Conservation (phyloP, 1,139 yeast genomes). For the Pichia sp. region DNA sequence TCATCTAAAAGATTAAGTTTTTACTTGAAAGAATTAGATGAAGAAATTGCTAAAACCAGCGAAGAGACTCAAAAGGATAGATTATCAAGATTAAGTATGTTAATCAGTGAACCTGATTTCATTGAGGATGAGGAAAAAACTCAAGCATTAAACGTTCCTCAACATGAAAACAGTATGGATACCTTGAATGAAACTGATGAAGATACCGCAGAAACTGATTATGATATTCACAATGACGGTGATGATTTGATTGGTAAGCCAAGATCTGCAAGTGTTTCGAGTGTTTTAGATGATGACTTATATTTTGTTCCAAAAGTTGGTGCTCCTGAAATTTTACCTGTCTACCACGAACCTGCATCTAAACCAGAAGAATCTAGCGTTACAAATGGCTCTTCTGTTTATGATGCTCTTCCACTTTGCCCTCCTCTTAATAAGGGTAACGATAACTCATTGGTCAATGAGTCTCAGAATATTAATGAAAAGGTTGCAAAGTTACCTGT, state of each 20-base stretch:
- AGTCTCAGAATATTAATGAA: slow-evolving; percentile 22
- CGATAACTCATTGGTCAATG: slow-evolving; percentile 23
- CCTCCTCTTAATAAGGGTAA: slow-evolving; percentile 22
- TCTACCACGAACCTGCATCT: not conserved
- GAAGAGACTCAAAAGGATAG: slow-evolving; percentile 21
- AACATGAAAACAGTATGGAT: slow-evolving; percentile 9
- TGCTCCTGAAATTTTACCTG: not conserved
- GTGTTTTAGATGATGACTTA: slow-evolving; percentile 22
- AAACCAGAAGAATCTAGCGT: not conserved
- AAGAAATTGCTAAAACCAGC: slow-evolving; percentile 21
- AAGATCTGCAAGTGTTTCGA: slow-evolving; percentile 16
- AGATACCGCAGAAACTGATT: slow-evolving; percentile 25
- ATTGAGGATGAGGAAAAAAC: slow-evolving; percentile 11
- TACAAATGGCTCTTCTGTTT: slow-evolving; percentile 16
- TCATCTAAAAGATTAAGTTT: slow-evolving; percentile 59
- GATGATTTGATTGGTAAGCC: slow-evolving; percentile 10
- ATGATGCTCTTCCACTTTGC: not conserved
- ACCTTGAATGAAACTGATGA: slow-evolving; percentile 25
- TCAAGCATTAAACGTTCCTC: slow-evolving; percentile 2
- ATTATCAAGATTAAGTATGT: slow-evolving; percentile 16
- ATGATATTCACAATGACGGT: slow-evolving; percentile 5
- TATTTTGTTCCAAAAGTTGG: slow-evolving; percentile 18
- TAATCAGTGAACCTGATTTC: slow-evolving; percentile 8
- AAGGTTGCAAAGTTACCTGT: slow-evolving; percentile 28
- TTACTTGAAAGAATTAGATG: slow-evolving; percentile 35